Base-by-base conservation (phyloP, 768 basidiomycete species). In the Candolleomyces aberdarensis region DNA sequence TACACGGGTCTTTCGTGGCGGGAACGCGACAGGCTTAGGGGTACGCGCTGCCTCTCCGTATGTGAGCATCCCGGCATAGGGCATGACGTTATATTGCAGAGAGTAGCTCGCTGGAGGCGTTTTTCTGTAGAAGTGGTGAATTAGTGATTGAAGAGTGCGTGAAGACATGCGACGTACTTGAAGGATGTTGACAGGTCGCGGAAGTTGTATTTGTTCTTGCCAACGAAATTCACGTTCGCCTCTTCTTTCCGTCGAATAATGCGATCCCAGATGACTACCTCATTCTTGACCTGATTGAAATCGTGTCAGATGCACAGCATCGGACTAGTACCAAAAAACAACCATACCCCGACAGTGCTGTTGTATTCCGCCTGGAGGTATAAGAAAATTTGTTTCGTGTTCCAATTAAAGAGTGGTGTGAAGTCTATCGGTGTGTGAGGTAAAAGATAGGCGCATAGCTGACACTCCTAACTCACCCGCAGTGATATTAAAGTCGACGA, bases 301-400 rank as follows among this genome's bases (percentile, higher is more conserved):
- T 14, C 31, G 11, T 36, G 36, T 36, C 36, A 36, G 36, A 5
- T 2, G 36, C 36, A 36, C 36, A 39, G 32, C 32, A 54, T 55
- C 40, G 48, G 10, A 55, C 32, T 59, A 48, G 44, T 22, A 13
- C n/a, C 9, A 44, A 15, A 40, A 31, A 15, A n/a, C 39, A 19
- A 11, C 43, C 22, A n/a, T 70, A 94, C 94, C 51, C 91, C 86
- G 71, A 88, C 76, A 0, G 80, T 72, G 58, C 87, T 90, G 39
- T 80, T 80, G 70, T 94, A 96, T 71, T 96, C 92, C 0, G 91
- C 94, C 66, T 87, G 84, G 39, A 96, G 82, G 68, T 92, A 94
- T 13, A 96, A 72, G 71, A 96, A 96, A 11, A 96, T 69, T 70
- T 96, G 94, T 74, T 96, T 96, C n/a, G 94, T 96, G 73, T 96